These are phyloP conservation scores for Penicillium sp. DNA, from an alignment of 2,329 filamentous ascomycete species.

Conservation along the genomic window DNA sequence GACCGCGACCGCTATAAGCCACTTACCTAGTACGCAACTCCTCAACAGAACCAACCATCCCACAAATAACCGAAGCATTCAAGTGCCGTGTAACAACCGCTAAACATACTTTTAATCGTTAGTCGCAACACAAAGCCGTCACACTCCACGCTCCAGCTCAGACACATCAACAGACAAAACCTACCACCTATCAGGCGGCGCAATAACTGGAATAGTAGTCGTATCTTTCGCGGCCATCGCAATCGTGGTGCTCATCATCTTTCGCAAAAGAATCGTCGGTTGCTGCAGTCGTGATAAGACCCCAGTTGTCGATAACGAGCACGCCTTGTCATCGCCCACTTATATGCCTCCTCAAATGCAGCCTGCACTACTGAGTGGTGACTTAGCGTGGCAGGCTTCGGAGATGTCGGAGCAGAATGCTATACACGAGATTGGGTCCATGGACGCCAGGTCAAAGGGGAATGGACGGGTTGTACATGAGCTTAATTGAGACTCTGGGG, in stretches of 20 bases:
- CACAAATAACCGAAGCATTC: too few relatives aligned
- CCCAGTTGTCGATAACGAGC: background rate
- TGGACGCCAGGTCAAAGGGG: too few relatives aligned
- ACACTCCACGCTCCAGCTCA: background rate
- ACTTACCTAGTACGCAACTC: too few relatives aligned
- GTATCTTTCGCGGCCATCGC: background rate
- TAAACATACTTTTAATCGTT: too few relatives aligned
- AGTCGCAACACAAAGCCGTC: too few relatives aligned
- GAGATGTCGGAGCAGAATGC: background rate
- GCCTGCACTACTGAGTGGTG: background rate
- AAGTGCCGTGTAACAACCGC: too few relatives aligned
- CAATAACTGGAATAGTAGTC: background rate
- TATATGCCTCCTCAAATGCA: background rate
- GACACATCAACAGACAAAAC: background rate
- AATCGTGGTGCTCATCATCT: background rate
- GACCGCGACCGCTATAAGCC: too few relatives aligned
- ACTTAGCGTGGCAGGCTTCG: background rate
- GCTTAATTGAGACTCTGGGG: too few relatives aligned
- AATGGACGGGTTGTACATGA: too few relatives aligned
- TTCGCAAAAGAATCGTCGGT: background rate
- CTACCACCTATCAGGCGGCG: background rate
- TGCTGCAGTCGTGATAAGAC: background rate
- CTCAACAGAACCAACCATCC: too few relatives aligned
- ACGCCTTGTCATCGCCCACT: background rate
- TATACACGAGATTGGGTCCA: background rate